Evolutionary conservation across 352 stramenopile species (phyloP), one percentile per base, ranked within the genome.

Genomic region (Phytophthora cryptogea): DNA sequence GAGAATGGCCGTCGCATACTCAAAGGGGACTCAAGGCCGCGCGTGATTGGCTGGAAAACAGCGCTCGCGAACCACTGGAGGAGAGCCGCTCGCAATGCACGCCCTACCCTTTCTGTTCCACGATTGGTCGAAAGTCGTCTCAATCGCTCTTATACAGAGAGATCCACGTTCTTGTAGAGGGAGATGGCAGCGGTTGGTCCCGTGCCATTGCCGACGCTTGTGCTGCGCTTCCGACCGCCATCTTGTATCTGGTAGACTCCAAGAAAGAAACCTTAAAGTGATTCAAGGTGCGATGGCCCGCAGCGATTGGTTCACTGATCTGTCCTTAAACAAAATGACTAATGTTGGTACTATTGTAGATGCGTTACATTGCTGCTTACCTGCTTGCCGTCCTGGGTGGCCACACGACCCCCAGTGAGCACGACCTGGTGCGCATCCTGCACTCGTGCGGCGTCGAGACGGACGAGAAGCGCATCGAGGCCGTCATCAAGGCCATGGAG

Each of bases 311-410:
- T 8, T 13, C 13, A 10, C n/a, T n/a, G n/a, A n/a, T n/a, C n/a
- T n/a, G n/a, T n/a, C n/a, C n/a, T n/a, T n/a, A n/a, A n/a, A n/a
- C n/a, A n/a, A 40, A 37, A 41, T 57, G 51, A 53, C 52, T 62
- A 36, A 56, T 62, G 52, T 43, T 55, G 36, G 13, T 41, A 42
- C 31, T 30, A 28, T 49, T 42, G 53, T 13, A 97, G 84, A 99
- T 99, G 96, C 84, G 90, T 91, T 97, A 98, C 94, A 91, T 98
- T 92, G 92, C 94, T 86, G 96, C 96, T 66, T 97, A 98, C 84
- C 78, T 99, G 59, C 83, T 99, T 63, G 95, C 94, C 82, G 94
- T 96, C 69, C 81, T 99, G 54, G 94, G 90, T 63, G 96, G 96
- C 63, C 96, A 98, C 83, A 76, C 70, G 37, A 73, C 67, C 47